Evolutionary conservation across 2,329 filamentous ascomycete species (phyloP), one percentile per base, ranked within the genome.

Genomic region (Xenosphaeropsis pyriputrescens): DNA sequence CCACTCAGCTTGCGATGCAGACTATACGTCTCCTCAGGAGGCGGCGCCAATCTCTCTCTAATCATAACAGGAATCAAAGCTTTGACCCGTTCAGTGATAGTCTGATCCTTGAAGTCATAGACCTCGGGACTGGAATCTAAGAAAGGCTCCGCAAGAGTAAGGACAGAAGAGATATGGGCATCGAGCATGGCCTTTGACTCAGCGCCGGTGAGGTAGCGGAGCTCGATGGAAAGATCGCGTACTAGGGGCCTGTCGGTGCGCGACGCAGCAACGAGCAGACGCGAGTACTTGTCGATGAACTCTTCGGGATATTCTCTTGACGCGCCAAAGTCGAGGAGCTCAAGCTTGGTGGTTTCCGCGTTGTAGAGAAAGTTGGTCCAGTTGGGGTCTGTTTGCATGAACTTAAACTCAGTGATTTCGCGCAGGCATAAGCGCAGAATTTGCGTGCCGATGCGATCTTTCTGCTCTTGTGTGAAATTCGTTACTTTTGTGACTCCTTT

Each of bases 361-460:
- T 96, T 91, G 67, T 85, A 98, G 15, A 96, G 68, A 58, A 98
- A 98, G 60, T 98, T 98, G 26, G 89, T 96, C 91, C 91, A 98
- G 65, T 98, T 98, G 31, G 91, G 91, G 55, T 98, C 91, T 5
- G 91, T 98, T 62, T 98, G 91, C 91, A 98, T 98, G 64, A 93
- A 96, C 43, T 70, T 78, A 72, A 95, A 96, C 59, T 94, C 85
- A 45, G 79, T 79, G 49, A 96, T 89, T 61, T 96, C 91, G 41
- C 88, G 79, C 30, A 96, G 70, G 55, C 86, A 96, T 9, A 98
- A 76, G 4, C 86, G 82, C 37, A 96, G 71, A 46, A 96, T 84
- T 51, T 96, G 84, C 1, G 85, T 91, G 38, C 91, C 91, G 51
- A 98, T 93, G 85, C 88, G 95, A 63, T 98, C 86, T 42, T 80